Evolutionary conservation across 352 stramenopile genomes (phyloP).

Genomic region (Pythium inflatum): DNA sequence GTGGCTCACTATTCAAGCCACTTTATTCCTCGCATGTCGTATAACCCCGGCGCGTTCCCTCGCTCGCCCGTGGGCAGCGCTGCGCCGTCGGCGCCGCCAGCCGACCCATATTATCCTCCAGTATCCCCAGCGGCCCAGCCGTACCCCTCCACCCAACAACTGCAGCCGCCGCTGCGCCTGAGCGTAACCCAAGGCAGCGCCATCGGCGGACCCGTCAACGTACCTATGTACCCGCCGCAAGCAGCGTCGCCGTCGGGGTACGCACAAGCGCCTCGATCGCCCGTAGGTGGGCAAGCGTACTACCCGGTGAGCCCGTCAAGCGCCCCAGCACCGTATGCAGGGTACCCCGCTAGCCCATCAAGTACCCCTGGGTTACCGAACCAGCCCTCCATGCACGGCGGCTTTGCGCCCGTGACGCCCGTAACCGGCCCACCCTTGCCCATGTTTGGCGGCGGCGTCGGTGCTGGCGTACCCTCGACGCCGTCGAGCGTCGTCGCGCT

Average conservation of each 20-base stretch:
- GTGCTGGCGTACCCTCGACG: slow-evolving; percentile 31
- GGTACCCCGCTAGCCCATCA: no score
- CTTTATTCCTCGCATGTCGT: slow-evolving; percentile 17
- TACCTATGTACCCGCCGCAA: slow-evolving; percentile 2
- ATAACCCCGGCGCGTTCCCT: slow-evolving; percentile 23
- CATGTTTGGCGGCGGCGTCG: slow-evolving; percentile 8
- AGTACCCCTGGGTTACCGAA: no score
- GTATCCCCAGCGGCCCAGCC: neutral
- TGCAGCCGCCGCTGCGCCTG: slow-evolving; percentile 13
- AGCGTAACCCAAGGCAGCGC: slow-evolving; percentile 12
- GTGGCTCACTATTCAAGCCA: no score
- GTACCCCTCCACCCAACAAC: neutral
- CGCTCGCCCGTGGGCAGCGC: slow-evolving; percentile 22
- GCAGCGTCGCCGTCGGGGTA: neutral
- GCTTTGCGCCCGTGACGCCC: slow-evolving; percentile 28
- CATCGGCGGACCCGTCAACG: slow-evolving; percentile 10
- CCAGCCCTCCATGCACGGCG: slow-evolving; percentile 26
- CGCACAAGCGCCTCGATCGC: slow-evolving; percentile 7
- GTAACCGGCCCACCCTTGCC: slow-evolving; percentile 28
- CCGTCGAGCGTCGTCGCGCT: slow-evolving; percentile 73
- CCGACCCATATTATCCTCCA: neutral
- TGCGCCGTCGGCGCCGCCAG: slow-evolving; percentile 24
- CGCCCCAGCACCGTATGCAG: no score
- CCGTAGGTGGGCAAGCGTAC: neutral
- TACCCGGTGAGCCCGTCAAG: no score